These are phyloP conservation scores for Ophiostoma sp. DNA, from an alignment of 2,329 filamentous ascomycete species.

Conservation along the genomic window DNA sequence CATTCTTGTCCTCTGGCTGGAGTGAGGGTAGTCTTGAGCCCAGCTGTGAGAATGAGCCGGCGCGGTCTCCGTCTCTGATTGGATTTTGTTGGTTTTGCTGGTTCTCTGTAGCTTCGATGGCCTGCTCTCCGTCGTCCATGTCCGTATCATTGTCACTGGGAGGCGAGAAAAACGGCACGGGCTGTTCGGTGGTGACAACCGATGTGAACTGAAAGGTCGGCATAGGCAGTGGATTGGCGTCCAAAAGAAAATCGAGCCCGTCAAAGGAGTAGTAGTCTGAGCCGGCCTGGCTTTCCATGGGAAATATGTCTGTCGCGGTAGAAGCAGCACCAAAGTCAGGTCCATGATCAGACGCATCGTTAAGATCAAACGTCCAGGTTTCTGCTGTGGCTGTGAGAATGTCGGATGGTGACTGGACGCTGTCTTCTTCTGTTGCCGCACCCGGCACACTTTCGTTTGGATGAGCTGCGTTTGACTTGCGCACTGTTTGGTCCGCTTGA, in stretches of 20 bases:
- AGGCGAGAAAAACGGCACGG: slow-evolving; percentile 7
- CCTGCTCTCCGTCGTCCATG: neutral
- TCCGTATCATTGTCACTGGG: neutral
- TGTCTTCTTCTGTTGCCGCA: neutral
- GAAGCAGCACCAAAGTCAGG: neutral
- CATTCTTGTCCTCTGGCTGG: neutral
- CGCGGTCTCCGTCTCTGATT: neutral
- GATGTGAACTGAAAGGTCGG: neutral
- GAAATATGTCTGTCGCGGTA: neutral
- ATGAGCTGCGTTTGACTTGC: neutral
- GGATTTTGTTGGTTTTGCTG: neutral
- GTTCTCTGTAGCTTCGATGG: neutral
- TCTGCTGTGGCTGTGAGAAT: neutral
- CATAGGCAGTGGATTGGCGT: neutral
- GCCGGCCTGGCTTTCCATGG: neutral
- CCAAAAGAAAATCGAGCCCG: neutral
- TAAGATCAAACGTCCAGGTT: neutral
- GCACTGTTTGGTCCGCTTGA: neutral
- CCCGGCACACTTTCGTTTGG: neutral
- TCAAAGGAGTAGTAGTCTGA: slow-evolving; percentile 6
- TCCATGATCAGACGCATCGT: neutral
- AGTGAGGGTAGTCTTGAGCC: neutral
- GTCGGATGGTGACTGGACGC: neutral
- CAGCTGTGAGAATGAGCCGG: neutral
- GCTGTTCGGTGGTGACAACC: neutral